These are phyloP conservation scores for Lasiodiplodia gonubiensis DNA, from an alignment of 2,329 filamentous ascomycete species.

Conservation along the genomic window DNA sequence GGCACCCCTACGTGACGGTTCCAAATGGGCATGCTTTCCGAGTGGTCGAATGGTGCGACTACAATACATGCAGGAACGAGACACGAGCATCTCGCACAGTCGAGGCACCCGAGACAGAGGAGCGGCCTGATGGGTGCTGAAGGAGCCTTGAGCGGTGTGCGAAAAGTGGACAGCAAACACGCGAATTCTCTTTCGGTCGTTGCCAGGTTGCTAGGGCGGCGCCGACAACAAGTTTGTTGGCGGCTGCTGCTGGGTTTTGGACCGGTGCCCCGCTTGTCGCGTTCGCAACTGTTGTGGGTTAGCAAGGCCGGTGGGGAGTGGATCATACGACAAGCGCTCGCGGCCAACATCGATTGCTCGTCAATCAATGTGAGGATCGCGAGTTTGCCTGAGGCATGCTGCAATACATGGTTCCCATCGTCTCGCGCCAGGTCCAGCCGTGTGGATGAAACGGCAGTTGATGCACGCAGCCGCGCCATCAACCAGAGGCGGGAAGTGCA, in stretches of 20 bases:
- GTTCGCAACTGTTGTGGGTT: slow-evolving; percentile 18
- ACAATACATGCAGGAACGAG: background rate
- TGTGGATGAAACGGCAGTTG: slow-evolving; percentile 20
- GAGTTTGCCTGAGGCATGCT: background rate
- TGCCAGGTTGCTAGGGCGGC: background rate
- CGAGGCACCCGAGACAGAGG: background rate
- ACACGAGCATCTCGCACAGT: background rate
- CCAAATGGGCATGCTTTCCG: slow-evolving; percentile 8
- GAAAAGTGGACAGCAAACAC: slow-evolving; percentile 11
- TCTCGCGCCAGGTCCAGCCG: background rate
- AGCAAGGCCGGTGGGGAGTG: slow-evolving; percentile 18
- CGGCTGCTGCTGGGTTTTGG: slow-evolving; percentile 6
- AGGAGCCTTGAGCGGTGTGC: slow-evolving; percentile 3
- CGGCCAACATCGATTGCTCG: slow-evolving; percentile 1
- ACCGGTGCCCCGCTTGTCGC: slow-evolving; percentile 19
- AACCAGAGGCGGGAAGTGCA: slow-evolving; percentile 14
- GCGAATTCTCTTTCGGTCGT: background rate
- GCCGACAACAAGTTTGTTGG: background rate
- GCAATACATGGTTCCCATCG: background rate
- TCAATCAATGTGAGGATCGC: slow-evolving; percentile 13
- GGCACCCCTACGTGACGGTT: background rate
- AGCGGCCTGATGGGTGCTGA: background rate
- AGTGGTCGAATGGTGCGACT: background rate
- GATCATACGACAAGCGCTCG: slow-evolving; percentile 14
- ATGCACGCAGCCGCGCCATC: slow-evolving; percentile 24